Evolutionary conservation across 75 land plant species (phyloP).

Genomic region (Sequoiadendron giganteum): DNA sequence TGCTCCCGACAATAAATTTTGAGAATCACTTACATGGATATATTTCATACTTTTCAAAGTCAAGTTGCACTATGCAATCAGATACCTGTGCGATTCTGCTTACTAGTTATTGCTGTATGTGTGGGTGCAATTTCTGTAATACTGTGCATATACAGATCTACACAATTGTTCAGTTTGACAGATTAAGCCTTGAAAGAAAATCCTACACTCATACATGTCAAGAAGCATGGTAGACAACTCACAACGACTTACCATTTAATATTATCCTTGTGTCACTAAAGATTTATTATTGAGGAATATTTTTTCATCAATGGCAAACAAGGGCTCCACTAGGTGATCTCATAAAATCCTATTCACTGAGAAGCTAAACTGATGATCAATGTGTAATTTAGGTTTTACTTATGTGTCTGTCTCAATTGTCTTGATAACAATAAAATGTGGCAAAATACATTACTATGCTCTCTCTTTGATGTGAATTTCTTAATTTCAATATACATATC

Average conservation of each 20-base stretch:
- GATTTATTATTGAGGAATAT: too few relatives aligned
- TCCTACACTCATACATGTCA: neutral
- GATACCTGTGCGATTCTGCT: neutral
- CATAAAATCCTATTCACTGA: too few relatives aligned
- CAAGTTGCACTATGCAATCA: neutral
- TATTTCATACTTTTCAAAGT: neutral
- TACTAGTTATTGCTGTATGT: neutral
- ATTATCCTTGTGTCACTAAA: too few relatives aligned
- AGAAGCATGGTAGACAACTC: neutral
- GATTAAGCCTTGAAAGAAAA: neutral
- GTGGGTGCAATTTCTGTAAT: neutral
- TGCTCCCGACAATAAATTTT: neutral
- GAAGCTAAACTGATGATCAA: neutral
- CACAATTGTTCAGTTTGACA: neutral
- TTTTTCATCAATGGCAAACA: too few relatives aligned
- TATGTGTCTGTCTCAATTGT: too few relatives aligned
- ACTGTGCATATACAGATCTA: neutral
- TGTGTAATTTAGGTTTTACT: neutral
- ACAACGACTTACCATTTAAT: too few relatives aligned
- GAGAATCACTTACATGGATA: neutral
- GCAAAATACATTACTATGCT: too few relatives aligned
- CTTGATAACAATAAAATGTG: neutral
- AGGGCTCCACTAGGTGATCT: too few relatives aligned
- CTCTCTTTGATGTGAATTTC: too few relatives aligned
- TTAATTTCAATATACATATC: neutral